A percentile compares a stretch with the other conserved stretches of the same genome.
Evolutionary conservation across 2,329 filamentous ascomycete species (phyloP).

Genomic region (Lachnellula occidentalis): DNA sequence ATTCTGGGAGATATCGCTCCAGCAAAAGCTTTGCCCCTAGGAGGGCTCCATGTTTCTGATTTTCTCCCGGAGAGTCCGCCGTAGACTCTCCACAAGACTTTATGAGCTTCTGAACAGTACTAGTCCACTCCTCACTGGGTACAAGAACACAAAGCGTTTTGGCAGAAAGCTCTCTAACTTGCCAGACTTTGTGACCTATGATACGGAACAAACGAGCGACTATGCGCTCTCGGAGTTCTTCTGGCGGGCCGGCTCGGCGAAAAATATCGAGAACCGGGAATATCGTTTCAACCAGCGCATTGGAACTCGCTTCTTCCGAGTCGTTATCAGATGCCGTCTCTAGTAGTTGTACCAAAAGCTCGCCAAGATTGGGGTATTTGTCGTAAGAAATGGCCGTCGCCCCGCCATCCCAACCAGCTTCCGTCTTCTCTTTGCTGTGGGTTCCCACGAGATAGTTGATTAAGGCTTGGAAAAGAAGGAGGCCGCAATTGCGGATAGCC

Average conservation of each 20-base stretch:
- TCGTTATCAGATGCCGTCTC: constrained; percentile 26
- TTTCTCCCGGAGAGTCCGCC: constrained; percentile 40
- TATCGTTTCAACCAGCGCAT: constrained; percentile 57
- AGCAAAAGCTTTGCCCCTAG: constrained; percentile 52
- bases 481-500: constrained; percentile 89
- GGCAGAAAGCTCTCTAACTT: constrained; percentile 75
- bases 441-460: constrained; percentile 74
- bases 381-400: constrained; percentile 63
- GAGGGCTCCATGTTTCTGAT: constrained; percentile 51
- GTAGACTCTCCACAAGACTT: constrained; percentile 23
- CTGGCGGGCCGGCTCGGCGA: constrained; percentile 63
- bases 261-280: constrained; percentile 82
- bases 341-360: constrained; percentile 59
- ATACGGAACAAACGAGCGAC: constrained; percentile 49
- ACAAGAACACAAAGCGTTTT: constrained; percentile 63
- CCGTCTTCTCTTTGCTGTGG: constrained; percentile 60
- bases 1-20: constrained; percentile 43
- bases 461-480: constrained; percentile 82
- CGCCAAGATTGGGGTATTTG: constrained; percentile 60
- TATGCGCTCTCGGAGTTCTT: constrained; percentile 48
- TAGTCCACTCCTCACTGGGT: constrained; percentile 45
- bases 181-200: constrained; percentile 69
- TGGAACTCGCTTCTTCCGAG: constrained; percentile 29
- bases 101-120: constrained; percentile 23
- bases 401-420: constrained; percentile 58